Conservation (phyloP, 192 early-diverging fungal genomes). For the Backusella mclennaniae region DNA sequence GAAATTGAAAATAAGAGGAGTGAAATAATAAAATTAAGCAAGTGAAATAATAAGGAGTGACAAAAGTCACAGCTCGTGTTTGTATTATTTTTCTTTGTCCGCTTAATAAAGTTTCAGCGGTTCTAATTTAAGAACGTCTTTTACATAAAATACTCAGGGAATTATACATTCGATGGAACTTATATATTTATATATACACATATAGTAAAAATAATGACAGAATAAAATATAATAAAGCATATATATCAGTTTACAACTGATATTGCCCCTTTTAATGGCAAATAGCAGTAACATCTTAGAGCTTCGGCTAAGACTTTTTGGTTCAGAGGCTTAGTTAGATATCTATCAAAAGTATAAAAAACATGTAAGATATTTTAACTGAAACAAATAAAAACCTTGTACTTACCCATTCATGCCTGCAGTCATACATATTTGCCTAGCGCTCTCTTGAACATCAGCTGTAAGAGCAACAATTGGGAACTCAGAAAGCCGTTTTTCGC, state of each 20-base stretch:
- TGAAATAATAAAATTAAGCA: conserved; percentile 1
- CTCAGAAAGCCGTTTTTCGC: conserved; percentile 24
- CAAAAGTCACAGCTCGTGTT: conserved; percentile 9
- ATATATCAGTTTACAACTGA: neutral
- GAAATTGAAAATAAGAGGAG: conserved; percentile 1
- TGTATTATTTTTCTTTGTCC: conserved; percentile 3
- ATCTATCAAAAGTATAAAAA: neutral
- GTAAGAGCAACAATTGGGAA: conserved; percentile 46
- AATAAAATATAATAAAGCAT: neutral
- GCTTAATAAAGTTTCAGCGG: neutral
- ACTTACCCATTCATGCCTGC: conserved; percentile 50
- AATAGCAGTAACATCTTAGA: conserved; percentile 9
- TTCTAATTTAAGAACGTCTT: neutral
- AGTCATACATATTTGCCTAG: conserved; percentile 40
- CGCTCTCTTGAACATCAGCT: conserved; percentile 50
- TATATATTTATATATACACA: neutral
- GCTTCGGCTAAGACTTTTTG: conserved; percentile 8
- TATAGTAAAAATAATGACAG: neutral
- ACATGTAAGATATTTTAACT: neutral
- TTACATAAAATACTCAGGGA: neutral
- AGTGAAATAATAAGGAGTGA: conserved; percentile 3
- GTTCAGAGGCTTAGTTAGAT: conserved; percentile 17
- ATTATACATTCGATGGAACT: neutral
- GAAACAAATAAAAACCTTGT: neutral
- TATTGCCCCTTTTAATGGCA: neutral